A percentile compares a stretch with the other conserved stretches of the same genome.
These are phyloP conservation scores for Nemania sp. DNA, from an alignment of 2,329 filamentous ascomycete genomes.

Conservation along the genomic window DNA sequence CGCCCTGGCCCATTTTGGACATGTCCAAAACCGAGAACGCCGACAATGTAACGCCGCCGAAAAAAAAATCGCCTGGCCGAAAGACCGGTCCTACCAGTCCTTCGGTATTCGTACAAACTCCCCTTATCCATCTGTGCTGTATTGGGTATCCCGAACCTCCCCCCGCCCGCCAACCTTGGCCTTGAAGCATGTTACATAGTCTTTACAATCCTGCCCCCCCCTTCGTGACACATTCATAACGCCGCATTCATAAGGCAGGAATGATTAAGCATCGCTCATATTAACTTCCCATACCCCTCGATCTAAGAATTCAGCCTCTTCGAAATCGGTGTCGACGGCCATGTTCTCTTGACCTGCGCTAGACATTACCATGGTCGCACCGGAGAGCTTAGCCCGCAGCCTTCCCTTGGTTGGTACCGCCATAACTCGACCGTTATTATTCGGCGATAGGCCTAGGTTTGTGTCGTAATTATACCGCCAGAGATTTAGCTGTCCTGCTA, in stretches of 20 bases:
- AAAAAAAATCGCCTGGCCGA: constrained; percentile 3
- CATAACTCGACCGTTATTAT: constrained; percentile 58
- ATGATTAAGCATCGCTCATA: constrained; percentile 53
- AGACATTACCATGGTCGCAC: constrained; percentile 40
- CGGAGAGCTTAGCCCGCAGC: constrained; percentile 40
- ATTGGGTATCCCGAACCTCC: constrained; percentile 21
- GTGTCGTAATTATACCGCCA: constrained; percentile 49
- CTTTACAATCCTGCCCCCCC: not conserved
- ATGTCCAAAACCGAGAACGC: constrained; percentile 18
- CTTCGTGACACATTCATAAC: not conserved
- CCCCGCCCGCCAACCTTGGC: constrained; percentile 1
- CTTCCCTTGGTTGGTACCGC: constrained; percentile 58
- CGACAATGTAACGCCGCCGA: constrained; percentile 14
- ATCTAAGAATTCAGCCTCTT: constrained; percentile 75
- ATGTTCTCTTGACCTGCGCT: constrained; percentile 61
- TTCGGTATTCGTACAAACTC: constrained; percentile 20
- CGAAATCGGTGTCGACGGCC: constrained; percentile 67
- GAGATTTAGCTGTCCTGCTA: constrained; percentile 41
- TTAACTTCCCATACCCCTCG: constrained; percentile 55
- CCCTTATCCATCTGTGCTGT: constrained; percentile 10
- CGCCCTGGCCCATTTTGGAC: not conserved
- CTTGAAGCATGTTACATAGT: not conserved
- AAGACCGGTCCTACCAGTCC: not conserved
- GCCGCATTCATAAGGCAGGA: not conserved
- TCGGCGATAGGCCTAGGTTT: constrained; percentile 56